Conservation (phyloP, 495 filamentous ascomycete species). For the Xylaria flabelliformis region DNA sequence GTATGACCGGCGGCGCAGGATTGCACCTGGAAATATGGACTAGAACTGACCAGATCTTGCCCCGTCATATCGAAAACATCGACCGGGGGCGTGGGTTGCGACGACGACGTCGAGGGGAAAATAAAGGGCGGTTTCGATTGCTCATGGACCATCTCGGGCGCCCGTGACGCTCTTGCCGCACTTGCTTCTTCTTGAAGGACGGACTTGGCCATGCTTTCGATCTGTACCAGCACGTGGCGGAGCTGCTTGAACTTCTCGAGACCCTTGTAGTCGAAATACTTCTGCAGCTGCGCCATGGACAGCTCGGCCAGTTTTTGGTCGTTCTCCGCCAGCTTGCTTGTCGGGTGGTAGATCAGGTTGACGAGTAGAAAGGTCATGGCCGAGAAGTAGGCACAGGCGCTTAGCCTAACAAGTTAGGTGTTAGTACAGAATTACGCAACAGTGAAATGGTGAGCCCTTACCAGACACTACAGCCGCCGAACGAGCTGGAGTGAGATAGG, state of each 20-base stretch:
- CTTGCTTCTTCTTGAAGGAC: background rate
- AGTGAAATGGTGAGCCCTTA: constrained; percentile 24
- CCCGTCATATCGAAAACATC: background rate
- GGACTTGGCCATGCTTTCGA: constrained; percentile 4
- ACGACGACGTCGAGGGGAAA: background rate
- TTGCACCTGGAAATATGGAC: background rate
- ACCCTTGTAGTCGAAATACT: constrained; percentile 31
- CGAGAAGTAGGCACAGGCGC: constrained; percentile 40
- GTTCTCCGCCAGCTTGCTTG: constrained; percentile 27
- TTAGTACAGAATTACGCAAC: background rate
- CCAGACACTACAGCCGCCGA: constrained; percentile 39
- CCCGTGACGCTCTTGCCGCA: background rate
- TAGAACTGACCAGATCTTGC: constrained; percentile 7
- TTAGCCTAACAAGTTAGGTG: constrained; percentile 29
- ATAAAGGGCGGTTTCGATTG: background rate
- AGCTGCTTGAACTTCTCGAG: constrained; percentile 33
- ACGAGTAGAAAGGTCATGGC: constrained; percentile 39
- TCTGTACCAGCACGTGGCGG: constrained; percentile 20
- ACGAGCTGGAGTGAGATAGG: constrained; percentile 9
- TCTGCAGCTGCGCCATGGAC: constrained; percentile 32
- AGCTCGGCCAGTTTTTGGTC: constrained; percentile 33
- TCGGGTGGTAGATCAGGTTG: constrained; percentile 38
- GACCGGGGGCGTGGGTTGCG: background rate
- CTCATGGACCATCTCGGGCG: background rate
- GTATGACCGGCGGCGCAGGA: background rate